Percentiles rank a stretch among this genome's conserved stretches.
phyloP scores from a whole-genome alignment of 2,329 filamentous ascomycete genomes.

The Trichoderma endophyticum region DNA sequence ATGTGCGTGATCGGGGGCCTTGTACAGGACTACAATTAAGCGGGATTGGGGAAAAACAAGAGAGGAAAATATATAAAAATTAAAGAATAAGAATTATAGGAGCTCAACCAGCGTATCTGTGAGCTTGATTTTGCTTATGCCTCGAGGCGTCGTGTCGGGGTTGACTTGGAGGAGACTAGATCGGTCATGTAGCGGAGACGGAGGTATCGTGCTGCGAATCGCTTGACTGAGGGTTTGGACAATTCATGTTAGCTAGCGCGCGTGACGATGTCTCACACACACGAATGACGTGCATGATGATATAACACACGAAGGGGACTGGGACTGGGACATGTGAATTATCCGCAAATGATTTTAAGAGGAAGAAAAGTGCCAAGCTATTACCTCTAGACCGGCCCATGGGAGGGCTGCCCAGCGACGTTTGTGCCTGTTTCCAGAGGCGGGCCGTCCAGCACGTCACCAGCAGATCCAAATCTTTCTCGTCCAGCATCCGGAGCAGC shows the following conservation, averaged over 20 bases:
- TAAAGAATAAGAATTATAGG: not conserved
- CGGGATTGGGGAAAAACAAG: not conserved
- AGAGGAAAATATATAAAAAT: not conserved
- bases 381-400: constrained; percentile 6
- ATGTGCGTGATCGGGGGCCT: not conserved
- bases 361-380: not conserved
- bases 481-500: constrained; percentile 9
- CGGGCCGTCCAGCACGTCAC: constrained; percentile 13
- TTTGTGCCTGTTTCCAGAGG: constrained; percentile 11
- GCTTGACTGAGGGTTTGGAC: not conserved
- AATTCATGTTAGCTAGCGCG: constrained; percentile 8
- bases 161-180: constrained; percentile 8
- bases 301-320: not conserved
- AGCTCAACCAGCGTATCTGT: not conserved
- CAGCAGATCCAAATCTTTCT: constrained; percentile 13
- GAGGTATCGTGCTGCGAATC: constrained; percentile 15
- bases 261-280: not conserved
- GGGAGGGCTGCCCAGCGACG: not conserved
- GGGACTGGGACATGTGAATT: not conserved
- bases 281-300: constrained; percentile 12
- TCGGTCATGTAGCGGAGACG: constrained; percentile 14
- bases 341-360: not conserved
- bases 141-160: constrained; percentile 12
- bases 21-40: not conserved
- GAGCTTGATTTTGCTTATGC: not conserved